These are phyloP conservation scores for Termitomyces sp. DNA, from an alignment of 1,284 basidiomycete species.

Conservation along the genomic window DNA sequence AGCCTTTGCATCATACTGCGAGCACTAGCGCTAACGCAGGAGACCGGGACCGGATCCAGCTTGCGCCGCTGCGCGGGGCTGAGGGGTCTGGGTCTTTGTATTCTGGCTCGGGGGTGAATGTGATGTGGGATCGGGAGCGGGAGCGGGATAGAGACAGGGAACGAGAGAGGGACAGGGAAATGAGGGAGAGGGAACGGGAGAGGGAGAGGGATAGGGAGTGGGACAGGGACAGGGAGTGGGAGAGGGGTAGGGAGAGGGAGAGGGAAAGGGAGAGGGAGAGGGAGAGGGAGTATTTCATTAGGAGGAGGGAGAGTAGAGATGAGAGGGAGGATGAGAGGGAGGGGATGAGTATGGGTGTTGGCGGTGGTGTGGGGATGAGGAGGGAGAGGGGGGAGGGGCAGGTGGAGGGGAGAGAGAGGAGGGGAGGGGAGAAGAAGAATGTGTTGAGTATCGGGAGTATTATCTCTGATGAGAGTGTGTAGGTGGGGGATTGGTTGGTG, in stretches of 20 bases:
- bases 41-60: constrained; percentile 42
- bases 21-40: constrained; percentile 5
- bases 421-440: constrained; percentile 48
- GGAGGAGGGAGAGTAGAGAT: constrained; percentile 11
- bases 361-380: constrained; percentile 16
- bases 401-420: constrained; percentile 15
- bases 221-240: constrained; percentile 14
- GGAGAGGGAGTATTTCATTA: constrained; percentile 10
- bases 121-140: constrained; percentile 11
- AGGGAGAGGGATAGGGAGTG: constrained; percentile 5
- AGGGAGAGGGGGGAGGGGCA: constrained; percentile 18
- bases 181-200: constrained; percentile 1
- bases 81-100: neutral
- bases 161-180: constrained; percentile 13
- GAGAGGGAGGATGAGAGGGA: constrained; percentile 11
- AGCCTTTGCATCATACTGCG: constrained; percentile 2
- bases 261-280: constrained; percentile 14
- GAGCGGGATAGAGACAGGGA: constrained; percentile 13
- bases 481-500: neutral
- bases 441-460: constrained; percentile 71
- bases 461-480: constrained; percentile 45
- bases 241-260: neutral
- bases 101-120: constrained; percentile 15
- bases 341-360: constrained; percentile 12
- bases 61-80: constrained; percentile 44